Conservation (phyloP, 2,329 filamentous ascomycete species). For the Colletotrichum magnum region DNA sequence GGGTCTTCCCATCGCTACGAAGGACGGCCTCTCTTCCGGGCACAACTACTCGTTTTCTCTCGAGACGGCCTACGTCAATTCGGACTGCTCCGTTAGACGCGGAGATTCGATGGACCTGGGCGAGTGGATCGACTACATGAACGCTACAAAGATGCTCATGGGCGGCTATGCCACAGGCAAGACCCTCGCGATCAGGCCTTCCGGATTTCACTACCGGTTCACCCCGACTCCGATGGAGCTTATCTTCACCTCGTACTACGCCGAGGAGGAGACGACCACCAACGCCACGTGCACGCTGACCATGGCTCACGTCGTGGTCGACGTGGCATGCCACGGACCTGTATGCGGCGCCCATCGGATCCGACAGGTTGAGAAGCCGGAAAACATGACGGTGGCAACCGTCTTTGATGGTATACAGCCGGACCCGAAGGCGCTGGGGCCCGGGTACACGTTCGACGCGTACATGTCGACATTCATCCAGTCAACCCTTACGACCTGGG, state of each 20-base stretch:
- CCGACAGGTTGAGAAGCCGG: not conserved
- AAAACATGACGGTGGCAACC: not conserved
- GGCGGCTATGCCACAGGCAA: not conserved
- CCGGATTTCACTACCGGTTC: not conserved
- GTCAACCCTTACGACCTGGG: constrained; percentile 1
- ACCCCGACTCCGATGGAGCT: constrained; percentile 1
- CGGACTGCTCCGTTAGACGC: not conserved
- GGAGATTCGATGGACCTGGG: not conserved
- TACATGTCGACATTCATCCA: constrained; percentile 17
- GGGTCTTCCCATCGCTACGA: not conserved
- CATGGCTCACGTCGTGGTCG: constrained; percentile 9
- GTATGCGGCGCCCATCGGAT: not conserved
- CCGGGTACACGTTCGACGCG: not conserved
- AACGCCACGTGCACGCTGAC: constrained; percentile 10
- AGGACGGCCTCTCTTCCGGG: not conserved
- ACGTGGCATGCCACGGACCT: constrained; percentile 8
- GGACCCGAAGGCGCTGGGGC: not conserved
- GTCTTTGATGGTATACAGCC: not conserved
- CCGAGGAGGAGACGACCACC: not conserved
- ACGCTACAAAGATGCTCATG: not conserved
- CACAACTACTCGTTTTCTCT: constrained; percentile 17
- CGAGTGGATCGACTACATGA: not conserved
- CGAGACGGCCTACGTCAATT: constrained; percentile 15
- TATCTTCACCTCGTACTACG: not conserved
- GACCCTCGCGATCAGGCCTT: not conserved